Percentiles rank a stretch among this genome's conserved stretches.
Evolutionary conservation across 2,329 filamentous ascomycete genomes (phyloP).

Genomic region (Pezicula neosporulosa): DNA sequence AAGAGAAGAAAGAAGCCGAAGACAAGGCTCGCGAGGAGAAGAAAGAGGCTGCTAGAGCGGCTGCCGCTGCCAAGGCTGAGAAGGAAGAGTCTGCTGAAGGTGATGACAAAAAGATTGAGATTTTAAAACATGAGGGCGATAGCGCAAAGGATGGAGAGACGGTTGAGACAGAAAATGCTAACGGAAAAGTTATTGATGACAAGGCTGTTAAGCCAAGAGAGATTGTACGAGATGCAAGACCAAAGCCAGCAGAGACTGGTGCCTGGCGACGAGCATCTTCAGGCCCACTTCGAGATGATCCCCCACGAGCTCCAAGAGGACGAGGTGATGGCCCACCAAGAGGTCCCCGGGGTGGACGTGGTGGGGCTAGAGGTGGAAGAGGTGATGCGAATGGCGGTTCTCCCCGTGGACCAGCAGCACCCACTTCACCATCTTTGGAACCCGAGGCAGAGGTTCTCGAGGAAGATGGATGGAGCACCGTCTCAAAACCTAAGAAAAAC

Average conservation of each 20-base stretch:
- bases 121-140: conserved; percentile 24
- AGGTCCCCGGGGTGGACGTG: conserved; percentile 36
- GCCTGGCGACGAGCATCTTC: conserved; percentile 56
- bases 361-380: conserved; percentile 34
- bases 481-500: conserved; percentile 35
- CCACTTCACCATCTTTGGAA: conserved; percentile 26
- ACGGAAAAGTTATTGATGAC: conserved; percentile 41
- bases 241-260: conserved; percentile 53
- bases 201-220: conserved; percentile 45
- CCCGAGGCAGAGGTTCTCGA: conserved; percentile 38
- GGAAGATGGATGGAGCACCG: conserved; percentile 65
- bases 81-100: conserved; percentile 16
- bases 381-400: conserved; percentile 36
- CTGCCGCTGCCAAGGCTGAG: conserved; percentile 28
- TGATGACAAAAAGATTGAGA: conserved; percentile 27
- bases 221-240: conserved; percentile 42
- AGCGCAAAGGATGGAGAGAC: conserved; percentile 27
- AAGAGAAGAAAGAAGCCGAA: conserved; percentile 75
- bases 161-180: conserved; percentile 29
- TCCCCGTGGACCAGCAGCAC: conserved; percentile 36
- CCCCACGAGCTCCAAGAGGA: conserved; percentile 37
- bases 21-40: conserved; percentile 55
- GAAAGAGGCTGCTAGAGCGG: conserved; percentile 47
- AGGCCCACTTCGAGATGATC: conserved; percentile 32
- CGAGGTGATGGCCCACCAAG: conserved; percentile 40